Base-by-base conservation (phyloP, 805 yeast species). In the Candida caryicola region DNA sequence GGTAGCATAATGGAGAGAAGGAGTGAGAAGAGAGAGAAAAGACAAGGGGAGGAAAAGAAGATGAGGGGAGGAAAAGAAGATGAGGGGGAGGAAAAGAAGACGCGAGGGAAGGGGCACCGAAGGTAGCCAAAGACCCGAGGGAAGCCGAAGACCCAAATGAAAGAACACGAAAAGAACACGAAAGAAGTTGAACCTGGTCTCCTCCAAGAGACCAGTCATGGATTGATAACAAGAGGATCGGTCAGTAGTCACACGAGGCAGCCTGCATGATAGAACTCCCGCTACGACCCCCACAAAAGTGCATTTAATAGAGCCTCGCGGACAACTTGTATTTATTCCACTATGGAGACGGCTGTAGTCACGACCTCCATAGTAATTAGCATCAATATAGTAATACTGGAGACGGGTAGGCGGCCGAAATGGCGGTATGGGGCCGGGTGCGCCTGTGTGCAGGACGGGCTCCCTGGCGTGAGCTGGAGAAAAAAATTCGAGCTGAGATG, bases 401-500 rank as follows among this genome's bases (percentile, higher is more conserved):
- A 21, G 10, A 10, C 7, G 10, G 9, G 7, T 21, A 21, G 7
- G 10, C 10, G 10, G 25, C 9, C 25, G 10, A 7, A 21, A 21
- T 21, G 25, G 25, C 10, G 7, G 10, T 21, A 21, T 21, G 10
- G 25, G 25, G 10, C 25, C 25, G 10, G n/a, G n/a, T n/a, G n/a
- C n/a, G n/a, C n/a, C 25, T 21, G 10, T 21, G 25, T 21, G 10
- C 25, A 21, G 25, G 25, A 21, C 25, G 25, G 10, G 25, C 7
- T 23, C 5, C 5, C 16, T 9, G 9, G n/a, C n/a, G 35, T 17
- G 29, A 8, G 19, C 16, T 23, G n/a, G 19, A 4, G 17, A 18
- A 26, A 34, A 34, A 34, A 34, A 34, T 34, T 34, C 21, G 17
- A 32, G 10, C 19, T 27, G 37, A 34, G 37, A 34, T 34, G 37